Percentiles rank a stretch among this genome's conserved stretches.
Evolutionary conservation across 1,139 yeast genomes (phyloP).

Genomic region (Yamadazyma sp.): DNA sequence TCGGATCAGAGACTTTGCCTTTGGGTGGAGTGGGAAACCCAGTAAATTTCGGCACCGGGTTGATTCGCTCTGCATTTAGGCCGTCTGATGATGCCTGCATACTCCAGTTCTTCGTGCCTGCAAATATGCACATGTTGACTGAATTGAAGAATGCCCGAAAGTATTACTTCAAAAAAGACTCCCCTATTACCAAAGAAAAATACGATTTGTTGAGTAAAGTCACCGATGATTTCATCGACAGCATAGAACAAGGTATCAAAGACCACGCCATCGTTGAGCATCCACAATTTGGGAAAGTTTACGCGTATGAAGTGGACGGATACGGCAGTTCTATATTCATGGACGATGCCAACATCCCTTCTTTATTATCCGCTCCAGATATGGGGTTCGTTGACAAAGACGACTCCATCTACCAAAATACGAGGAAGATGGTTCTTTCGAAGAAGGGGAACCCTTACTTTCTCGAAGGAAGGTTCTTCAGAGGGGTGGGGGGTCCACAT

Average conservation of each 20-base stretch:
- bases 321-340: conserved; percentile 71
- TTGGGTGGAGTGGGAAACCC: conserved; percentile 84
- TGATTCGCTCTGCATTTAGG: conserved; percentile 82
- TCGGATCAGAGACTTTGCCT: conserved; percentile 81
- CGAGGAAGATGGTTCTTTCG: conserved; percentile 72
- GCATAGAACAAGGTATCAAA: conserved; percentile 58
- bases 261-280: conserved; percentile 66
- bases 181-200: conserved; percentile 8
- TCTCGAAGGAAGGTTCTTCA: conserved; percentile 58
- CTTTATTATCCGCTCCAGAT: conserved; percentile 77
- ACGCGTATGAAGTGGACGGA: conserved; percentile 89
- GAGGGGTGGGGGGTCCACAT: conserved; percentile 91
- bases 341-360: conserved; percentile 93
- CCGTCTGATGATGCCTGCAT: conserved; percentile 91
- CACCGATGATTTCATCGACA: conserved; percentile 36
- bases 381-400: conserved; percentile 58
- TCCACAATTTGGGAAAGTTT: conserved; percentile 70
- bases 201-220: conserved; percentile 15
- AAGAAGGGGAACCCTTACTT: conserved; percentile 78
- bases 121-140: conserved; percentile 73
- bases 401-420: conserved; percentile 70
- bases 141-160: conserved; percentile 49
- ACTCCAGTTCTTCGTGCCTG: conserved; percentile 80
- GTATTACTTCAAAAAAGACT: conserved; percentile 19
- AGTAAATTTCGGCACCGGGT: conserved; percentile 66